Conservation (phyloP, 179 eudicot genomes). For the Spergularia azorica region DNA sequence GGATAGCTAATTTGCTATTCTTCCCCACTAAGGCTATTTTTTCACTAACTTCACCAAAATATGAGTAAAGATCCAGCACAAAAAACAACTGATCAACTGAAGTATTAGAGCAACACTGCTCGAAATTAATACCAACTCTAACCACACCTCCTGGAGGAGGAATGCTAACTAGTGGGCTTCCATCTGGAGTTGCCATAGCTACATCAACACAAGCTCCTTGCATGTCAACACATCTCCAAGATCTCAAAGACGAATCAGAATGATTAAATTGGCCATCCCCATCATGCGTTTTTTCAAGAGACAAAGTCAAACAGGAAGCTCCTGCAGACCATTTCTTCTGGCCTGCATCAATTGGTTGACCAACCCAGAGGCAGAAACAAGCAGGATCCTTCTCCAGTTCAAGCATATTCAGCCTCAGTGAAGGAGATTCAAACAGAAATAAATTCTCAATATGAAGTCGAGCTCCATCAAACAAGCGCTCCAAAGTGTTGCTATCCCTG, state of each 20-base stretch:
- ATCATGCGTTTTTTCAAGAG: conserved; percentile 57
- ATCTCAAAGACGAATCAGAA: conserved; percentile 34
- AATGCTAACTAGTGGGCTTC: conserved; percentile 60
- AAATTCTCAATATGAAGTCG: conserved; percentile 77
- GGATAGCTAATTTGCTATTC: conserved; percentile 34
- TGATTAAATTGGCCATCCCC: conserved; percentile 36
- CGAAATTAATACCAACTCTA: conserved; percentile 78
- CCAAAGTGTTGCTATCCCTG: conserved; percentile 29
- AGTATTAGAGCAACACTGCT: conserved; percentile 76
- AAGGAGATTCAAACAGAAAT: conserved; percentile 68
- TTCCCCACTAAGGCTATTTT: conserved; percentile 62
- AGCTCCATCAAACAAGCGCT: conserved; percentile 69
- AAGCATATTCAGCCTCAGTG: conserved; percentile 53
- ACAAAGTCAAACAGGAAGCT: conserved; percentile 73
- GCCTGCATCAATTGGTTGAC: conserved; percentile 91
- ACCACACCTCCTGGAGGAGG: conserved; percentile 97
- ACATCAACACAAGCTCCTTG: conserved; percentile 79
- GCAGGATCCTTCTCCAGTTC: conserved; percentile 93
- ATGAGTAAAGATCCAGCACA: conserved; percentile 77
- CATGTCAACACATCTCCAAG: conserved; percentile 84
- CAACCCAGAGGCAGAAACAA: conserved; percentile 91
- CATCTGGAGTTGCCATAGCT: conserved; percentile 97
- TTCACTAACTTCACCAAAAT: conserved; percentile 77
- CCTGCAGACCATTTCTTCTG: conserved; percentile 81
- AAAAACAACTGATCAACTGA: conserved; percentile 95